Percentiles rank a stretch among this genome's conserved stretches.
These are phyloP conservation scores for Chalara sp. DNA, from an alignment of 2,329 filamentous ascomycete species.

Conservation along the genomic window DNA sequence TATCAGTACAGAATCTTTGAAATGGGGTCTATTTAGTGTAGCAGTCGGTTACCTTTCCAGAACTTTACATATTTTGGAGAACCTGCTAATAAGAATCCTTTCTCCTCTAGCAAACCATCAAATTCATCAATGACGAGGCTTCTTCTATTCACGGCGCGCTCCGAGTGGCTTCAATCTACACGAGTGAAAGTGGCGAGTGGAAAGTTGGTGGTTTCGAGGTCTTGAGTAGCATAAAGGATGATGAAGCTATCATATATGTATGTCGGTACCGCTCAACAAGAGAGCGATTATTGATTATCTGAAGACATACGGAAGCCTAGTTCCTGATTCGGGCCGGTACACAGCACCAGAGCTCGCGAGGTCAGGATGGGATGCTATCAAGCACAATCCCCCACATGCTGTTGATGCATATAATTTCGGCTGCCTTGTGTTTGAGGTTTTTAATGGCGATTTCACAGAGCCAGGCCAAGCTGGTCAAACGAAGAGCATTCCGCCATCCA, in stretches of 20 bases:
- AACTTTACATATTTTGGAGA: neutral
- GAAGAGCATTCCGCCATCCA: conserved; percentile 76
- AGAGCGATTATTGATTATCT: conserved; percentile 1
- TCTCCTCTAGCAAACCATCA: conserved; percentile 65
- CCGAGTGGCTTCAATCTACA: conserved; percentile 81
- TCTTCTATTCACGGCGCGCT: conserved; percentile 85
- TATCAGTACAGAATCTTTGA: conserved; percentile 83
- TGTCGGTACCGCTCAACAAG: neutral
- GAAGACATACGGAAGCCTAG: conserved; percentile 76
- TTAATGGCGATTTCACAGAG: conserved; percentile 76
- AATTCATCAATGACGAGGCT: conserved; percentile 93
- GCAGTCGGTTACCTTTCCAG: conserved; percentile 46
- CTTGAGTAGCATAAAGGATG: conserved; percentile 90
- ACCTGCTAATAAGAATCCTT: neutral
- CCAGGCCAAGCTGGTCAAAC: conserved; percentile 78
- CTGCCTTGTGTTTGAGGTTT: conserved; percentile 79
- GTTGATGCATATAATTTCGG: conserved; percentile 86
- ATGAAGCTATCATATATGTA: conserved; percentile 87
- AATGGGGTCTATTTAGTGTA: conserved; percentile 88
- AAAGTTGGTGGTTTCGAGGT: conserved; percentile 92
- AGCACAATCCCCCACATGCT: conserved; percentile 71
- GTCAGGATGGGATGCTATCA: conserved; percentile 86
- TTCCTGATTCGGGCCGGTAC: conserved; percentile 80
- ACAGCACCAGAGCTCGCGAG: conserved; percentile 80
- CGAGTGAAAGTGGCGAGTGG: conserved; percentile 96